A percentile compares a stretch with the other conserved stretches of the same genome.
Evolutionary conservation across 1,284 basidiomycete genomes (phyloP).

Genomic region (Exsudoporus floridanus): DNA sequence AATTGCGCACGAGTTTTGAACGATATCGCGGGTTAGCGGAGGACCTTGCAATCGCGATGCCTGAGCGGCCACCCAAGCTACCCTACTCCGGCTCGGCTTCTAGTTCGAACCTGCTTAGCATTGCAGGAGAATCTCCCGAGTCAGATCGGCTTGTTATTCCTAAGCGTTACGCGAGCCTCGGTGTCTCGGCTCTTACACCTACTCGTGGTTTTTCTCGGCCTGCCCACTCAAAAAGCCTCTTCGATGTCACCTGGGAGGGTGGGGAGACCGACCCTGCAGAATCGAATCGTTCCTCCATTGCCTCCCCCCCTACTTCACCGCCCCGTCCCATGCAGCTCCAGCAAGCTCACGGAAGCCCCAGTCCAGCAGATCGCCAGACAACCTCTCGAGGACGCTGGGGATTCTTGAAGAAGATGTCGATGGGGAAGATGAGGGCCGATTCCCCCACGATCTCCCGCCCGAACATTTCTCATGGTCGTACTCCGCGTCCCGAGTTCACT

Average conservation of each 20-base stretch:
- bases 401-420: slow-evolving; percentile 95
- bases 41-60: slow-evolving; percentile 13
- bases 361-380: slow-evolving; percentile 29
- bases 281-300: slow-evolving; percentile 28
- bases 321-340: slow-evolving; percentile 23
- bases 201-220: slow-evolving; percentile 41
- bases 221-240: slow-evolving; percentile 52
- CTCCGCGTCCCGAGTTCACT: slow-evolving; percentile 20
- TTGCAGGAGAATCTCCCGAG: slow-evolving; percentile 37
- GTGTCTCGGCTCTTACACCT: slow-evolving; percentile 44
- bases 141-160: slow-evolving; percentile 36
- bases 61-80: slow-evolving; percentile 43
- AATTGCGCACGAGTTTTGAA: slow-evolving; percentile 55
- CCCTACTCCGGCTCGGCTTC: slow-evolving; percentile 60
- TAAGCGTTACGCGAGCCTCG: slow-evolving; percentile 69
- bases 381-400: slow-evolving; percentile 70
- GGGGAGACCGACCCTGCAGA: slow-evolving; percentile 13
- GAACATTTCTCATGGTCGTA: slow-evolving; percentile 20
- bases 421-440: slow-evolving; percentile 77
- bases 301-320: slow-evolving; percentile 32
- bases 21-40: slow-evolving; percentile 25
- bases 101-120: slow-evolving; percentile 58
- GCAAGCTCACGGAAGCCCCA: slow-evolving; percentile 15
- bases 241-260: slow-evolving; percentile 36
- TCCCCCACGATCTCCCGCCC: slow-evolving; percentile 39